Percentiles rank a stretch among this genome's conserved stretches.
Conservation (phyloP, 345 rosid species). For the Brassica napus region DNA sequence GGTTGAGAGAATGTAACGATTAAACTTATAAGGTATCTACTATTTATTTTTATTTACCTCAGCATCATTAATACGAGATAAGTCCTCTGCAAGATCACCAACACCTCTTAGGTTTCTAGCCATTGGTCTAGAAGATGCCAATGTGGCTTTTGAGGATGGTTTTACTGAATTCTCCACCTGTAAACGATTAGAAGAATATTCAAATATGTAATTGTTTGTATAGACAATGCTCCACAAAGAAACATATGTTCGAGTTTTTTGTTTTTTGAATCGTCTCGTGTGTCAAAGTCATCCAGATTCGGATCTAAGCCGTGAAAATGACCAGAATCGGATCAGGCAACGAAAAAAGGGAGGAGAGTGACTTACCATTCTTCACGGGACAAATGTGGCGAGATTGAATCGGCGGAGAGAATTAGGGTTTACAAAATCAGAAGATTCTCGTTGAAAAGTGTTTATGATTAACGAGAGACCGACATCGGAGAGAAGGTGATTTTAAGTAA, state of each 20-base stretch:
- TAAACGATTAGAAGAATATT: neutral
- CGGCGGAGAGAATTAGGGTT: conserved; percentile 18
- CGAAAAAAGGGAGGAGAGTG: neutral
- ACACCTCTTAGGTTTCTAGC: conserved; percentile 1
- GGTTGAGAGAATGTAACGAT: no score
- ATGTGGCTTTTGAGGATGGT: neutral
- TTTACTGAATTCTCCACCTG: conserved; percentile 36
- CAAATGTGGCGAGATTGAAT: neutral
- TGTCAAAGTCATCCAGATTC: neutral
- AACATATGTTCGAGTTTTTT: neutral
- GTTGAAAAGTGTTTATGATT: neutral
- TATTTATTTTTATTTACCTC: conserved; percentile 28
- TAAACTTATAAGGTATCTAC: neutral
- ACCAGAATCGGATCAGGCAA: neutral
- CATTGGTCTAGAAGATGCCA: neutral
- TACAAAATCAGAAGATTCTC: neutral
- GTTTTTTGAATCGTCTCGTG: neutral
- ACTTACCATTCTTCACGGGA: conserved; percentile 15
- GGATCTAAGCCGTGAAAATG: neutral
- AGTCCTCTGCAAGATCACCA: conserved; percentile 25
- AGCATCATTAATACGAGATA: conserved; percentile 36
- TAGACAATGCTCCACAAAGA: neutral
- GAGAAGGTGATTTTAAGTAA: neutral
- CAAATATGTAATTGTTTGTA: neutral
- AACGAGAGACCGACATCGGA: conserved; percentile 14